Evolutionary conservation across 306 rosid species (phyloP).

Genomic region (Gastrolobium bilobum): DNA sequence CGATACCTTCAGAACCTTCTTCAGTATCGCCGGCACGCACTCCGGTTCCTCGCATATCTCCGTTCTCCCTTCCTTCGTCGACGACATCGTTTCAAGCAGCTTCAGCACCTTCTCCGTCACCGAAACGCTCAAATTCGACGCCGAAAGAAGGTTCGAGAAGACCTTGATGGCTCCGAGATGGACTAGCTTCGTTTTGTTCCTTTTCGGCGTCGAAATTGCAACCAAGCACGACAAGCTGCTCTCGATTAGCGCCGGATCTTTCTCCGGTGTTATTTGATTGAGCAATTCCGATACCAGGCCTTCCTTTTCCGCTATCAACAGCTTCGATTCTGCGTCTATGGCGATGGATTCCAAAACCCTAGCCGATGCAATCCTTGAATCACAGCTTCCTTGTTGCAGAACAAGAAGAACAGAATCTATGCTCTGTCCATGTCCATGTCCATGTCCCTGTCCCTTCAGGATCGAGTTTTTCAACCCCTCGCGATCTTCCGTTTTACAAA

Average conservation of each 20-base stretch:
- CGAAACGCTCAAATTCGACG: conserved; percentile 53
- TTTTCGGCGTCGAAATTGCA: conserved; percentile 64
- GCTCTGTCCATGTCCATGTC: neutral
- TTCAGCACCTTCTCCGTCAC: conserved; percentile 70
- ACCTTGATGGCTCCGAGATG: conserved; percentile 64
- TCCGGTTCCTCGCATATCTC: conserved; percentile 68
- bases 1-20: conserved; percentile 77
- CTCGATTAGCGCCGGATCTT: conserved; percentile 62
- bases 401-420: conserved; percentile 64
- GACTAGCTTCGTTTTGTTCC: conserved; percentile 62
- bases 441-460: conserved; percentile 43
- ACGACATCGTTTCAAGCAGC: conserved; percentile 75
- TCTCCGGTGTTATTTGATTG: conserved; percentile 57
- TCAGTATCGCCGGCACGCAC: conserved; percentile 72
- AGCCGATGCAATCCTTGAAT: conserved; percentile 62
- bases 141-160: conserved; percentile 57
- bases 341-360: conserved; percentile 65
- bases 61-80: conserved; percentile 78
- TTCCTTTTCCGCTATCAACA: conserved; percentile 67
- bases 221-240: conserved; percentile 67
- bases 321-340: conserved; percentile 68
- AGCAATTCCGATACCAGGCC: conserved; percentile 65
- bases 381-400: conserved; percentile 63
- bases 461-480: conserved; percentile 53
- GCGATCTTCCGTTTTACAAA: conserved; percentile 50